A percentile compares a stretch with the other conserved stretches of the same genome.
Conservation (phyloP, 371 early-diverging fungal species). For the Sporodiniella umbellata region DNA sequence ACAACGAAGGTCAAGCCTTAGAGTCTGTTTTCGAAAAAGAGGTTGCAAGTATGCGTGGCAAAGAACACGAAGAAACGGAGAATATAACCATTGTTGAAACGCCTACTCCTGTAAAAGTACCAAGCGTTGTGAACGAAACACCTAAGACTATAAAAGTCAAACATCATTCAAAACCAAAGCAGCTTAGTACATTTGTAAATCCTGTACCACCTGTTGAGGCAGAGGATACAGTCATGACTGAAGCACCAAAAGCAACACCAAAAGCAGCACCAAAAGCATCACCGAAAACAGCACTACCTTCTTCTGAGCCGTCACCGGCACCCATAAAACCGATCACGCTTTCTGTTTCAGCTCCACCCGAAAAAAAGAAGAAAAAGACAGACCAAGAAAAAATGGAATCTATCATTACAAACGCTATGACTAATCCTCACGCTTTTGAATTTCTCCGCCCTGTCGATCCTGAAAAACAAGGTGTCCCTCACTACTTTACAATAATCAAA, state of each 20-base stretch:
- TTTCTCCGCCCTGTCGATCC: constrained; percentile 53
- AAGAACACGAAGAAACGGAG: constrained; percentile 25
- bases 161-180: constrained; percentile 5
- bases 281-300: constrained; percentile 5
- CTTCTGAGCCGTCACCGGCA: not conserved
- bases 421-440: constrained; percentile 36
- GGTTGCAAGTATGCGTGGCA: constrained; percentile 40
- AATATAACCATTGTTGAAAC: constrained; percentile 55
- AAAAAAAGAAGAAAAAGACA: constrained; percentile 5
- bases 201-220: constrained; percentile 1
- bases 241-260: too few relatives aligned
- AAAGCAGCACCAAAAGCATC: too few relatives aligned
- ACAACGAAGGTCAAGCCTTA: constrained; percentile 44
- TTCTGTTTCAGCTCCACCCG: constrained; percentile 3
- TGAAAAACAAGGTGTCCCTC: constrained; percentile 43
- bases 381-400: constrained; percentile 30
- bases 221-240: not conserved
- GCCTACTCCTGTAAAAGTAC: constrained; percentile 15
- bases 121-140: not conserved
- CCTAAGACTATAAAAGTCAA: constrained; percentile 5
- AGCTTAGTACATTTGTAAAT: constrained; percentile 2
- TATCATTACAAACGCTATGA: constrained; percentile 29
- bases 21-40: constrained; percentile 46
- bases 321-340: constrained; percentile 3
- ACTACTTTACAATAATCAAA: constrained; percentile 84